Evolutionary conservation across 305 asterid genomes (phyloP), one percentile per base, ranked within the genome.

Genomic region (Lippia alba): DNA sequence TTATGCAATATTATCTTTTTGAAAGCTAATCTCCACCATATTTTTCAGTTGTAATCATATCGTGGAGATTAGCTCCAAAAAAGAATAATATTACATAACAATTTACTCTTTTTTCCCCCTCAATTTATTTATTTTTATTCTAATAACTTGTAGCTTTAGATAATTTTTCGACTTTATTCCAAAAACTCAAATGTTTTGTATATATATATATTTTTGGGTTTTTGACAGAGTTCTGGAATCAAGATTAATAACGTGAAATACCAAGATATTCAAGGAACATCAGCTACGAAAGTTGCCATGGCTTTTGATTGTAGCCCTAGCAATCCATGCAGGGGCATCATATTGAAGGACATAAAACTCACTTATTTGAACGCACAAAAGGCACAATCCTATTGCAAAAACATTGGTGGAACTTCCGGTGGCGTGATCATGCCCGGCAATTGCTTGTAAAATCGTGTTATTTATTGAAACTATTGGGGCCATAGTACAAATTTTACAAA

Each of bases 341-440:
- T 41, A 57, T 41, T 83, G 33, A 72, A 17, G 19, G 91, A 88
- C 72, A 82, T 88, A 20, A 84, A 84, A 34, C 81, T 85, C 69
- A 85, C 86, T 51, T 81, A 80, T 72, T 65, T 75, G 77, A 82
- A 76, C 6, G 36, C 68, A 48, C 46, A 8, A 8, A 85, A 76
- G 39, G 84, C 86, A 58, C 84, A 75, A 46, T 80, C 87, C 17
- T 53, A 77, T 15, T 87, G 94, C 76, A 83, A 83, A 14, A 87
- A 83, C 70, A 69, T 83, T 15, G 81, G 64, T 49, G 89, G 87
- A 66, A 78, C 68, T 6, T 59, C 78, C 33, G 45, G 40, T 2
- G 91, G 88, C 18, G 74, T 80, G 4, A 80, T 83, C 66, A 20
- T 76, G 76, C 89, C 86, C 0, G 66, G 65, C 33, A 85, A 76